Evolutionary conservation across 805 yeast species (phyloP).

Genomic region (Candida suzukii): DNA sequence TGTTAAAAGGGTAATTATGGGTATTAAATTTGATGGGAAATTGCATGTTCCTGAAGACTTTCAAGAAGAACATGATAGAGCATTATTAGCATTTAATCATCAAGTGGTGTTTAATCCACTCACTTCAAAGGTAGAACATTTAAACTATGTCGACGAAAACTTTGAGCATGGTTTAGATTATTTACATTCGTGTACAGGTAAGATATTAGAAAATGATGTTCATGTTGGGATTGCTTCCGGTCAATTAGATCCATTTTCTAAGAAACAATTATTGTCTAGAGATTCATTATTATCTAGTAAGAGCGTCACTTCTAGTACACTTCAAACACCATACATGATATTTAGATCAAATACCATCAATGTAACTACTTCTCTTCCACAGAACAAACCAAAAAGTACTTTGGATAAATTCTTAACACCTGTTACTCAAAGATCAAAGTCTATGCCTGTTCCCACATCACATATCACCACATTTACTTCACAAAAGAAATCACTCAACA

Average conservation of each 20-base stretch:
- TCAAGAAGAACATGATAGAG: constrained; percentile 52
- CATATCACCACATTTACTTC: neutral
- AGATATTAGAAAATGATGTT: constrained; percentile 32
- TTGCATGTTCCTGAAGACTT: constrained; percentile 48
- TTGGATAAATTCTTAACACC: neutral
- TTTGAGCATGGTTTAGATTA: constrained; percentile 10
- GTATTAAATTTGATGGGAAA: constrained; percentile 57
- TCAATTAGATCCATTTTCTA: constrained; percentile 56
- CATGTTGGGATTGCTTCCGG: constrained; percentile 60
- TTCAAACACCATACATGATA: neutral
- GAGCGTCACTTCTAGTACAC: neutral
- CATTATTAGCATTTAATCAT: constrained; percentile 72
- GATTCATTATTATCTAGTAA: too few species aligned
- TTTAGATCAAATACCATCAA: neutral
- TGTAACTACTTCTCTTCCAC: too few species aligned
- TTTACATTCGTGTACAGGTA: constrained; percentile 37
- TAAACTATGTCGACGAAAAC: constrained; percentile 46
- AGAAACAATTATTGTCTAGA: constrained; percentile 37
- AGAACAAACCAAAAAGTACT: neutral
- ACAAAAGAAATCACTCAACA: neutral
- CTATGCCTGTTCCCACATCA: constrained; percentile 1
- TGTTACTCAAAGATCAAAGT: neutral
- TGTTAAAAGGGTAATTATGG: constrained; percentile 49
- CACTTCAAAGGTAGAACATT: constrained; percentile 38
- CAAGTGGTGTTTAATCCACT: constrained; percentile 82